phyloP scores from a whole-genome alignment of 768 basidiomycete species.

The Lepiota brunneoincarnata region DNA sequence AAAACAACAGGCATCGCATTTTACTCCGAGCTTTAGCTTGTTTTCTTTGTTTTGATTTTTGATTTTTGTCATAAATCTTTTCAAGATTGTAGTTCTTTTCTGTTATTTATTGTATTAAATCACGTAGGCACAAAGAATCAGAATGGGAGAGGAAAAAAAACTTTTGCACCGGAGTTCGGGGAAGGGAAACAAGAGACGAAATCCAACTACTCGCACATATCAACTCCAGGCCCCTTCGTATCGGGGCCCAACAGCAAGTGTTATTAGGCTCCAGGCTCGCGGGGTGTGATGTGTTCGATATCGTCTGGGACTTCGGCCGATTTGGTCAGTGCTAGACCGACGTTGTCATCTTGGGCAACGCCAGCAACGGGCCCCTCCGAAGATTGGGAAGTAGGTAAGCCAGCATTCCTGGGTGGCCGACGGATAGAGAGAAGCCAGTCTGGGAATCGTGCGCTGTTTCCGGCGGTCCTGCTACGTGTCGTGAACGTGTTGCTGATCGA shows the following conservation, averaged over 20 bases:
- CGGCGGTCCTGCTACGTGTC: background rate
- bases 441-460: conserved; percentile 34
- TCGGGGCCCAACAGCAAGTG: background rate
- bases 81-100: background rate
- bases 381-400: conserved; percentile 1
- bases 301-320: background rate
- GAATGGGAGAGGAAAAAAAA: background rate
- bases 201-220: background rate
- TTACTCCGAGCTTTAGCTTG: background rate
- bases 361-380: background rate
- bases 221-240: background rate
- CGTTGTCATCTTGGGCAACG: background rate
- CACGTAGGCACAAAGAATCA: background rate
- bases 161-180: background rate
- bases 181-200: background rate
- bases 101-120: background rate
- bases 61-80: background rate
- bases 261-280: background rate
- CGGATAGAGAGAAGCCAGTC: conserved; percentile 41
- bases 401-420: conserved; percentile 6
- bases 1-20: too few species aligned
- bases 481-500: conserved; percentile 39
- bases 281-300: too few species aligned
- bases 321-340: too few species aligned
- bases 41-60: background rate